Base-by-base conservation (phyloP, 1,139 yeast genomes). In the Trichomonascaceae sp. region DNA sequence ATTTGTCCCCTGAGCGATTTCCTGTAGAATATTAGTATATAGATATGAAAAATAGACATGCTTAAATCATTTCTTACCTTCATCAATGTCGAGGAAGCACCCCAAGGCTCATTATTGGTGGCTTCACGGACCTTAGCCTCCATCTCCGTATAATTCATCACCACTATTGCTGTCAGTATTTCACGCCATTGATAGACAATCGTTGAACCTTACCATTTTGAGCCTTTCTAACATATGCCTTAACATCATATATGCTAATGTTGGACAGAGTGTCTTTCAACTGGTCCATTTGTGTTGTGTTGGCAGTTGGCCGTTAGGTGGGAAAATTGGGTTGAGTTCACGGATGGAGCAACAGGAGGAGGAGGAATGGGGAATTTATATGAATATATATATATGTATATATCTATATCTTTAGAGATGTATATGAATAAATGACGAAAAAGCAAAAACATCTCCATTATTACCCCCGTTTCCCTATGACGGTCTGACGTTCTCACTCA, bases 81-180 rank as follows among this genome's bases (percentile, higher is more conserved):
- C 98, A 95, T 93, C 67, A 87, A 74, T 1, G 96, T 81, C 4
- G 95, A 81, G 1, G 96, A 84, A 2, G 97, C 95, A n/a, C 99
- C 99, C 99, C 99, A 93, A 1, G 99, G 99, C 71, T 93, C 99
- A 69, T 93, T 93, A 70, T 93, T 93, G 55, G 99, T 93, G 49
- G 98, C 98, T 70, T 93, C 98, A 59, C 99, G 83, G 19, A 70
- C 99, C 71, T 87, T 90, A 49, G 96, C 86, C 73, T 93, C 99
- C 85, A 88, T 90, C 61, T 89, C 97, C 12, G 96, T 88, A 70
- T 88, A 84, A 72, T 91, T 93, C 79, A 90, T 82, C 61, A 96
- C 96, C 45, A 89, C 52, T 50, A 18, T 8, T 10, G n/a, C 18
- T 10, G 17, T 19, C 18, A 32, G 36, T 39, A 17, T 12, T 9